Conservation (phyloP, 441 rosid species). For the Isatis lusitanica region DNA sequence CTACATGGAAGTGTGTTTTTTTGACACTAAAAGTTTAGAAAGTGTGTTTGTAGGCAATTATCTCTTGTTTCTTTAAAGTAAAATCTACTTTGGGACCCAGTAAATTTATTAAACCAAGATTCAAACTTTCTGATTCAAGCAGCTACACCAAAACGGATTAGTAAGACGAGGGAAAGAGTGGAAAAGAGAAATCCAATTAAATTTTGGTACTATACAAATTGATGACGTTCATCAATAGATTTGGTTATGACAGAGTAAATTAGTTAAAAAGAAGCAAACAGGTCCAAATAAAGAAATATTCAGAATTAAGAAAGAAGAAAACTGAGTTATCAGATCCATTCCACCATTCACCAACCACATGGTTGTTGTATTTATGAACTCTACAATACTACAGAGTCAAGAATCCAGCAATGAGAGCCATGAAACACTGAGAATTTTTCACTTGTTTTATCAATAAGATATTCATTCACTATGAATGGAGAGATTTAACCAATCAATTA, state of each 20-base stretch:
- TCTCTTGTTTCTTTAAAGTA: too few species aligned
- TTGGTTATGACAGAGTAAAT: constrained; percentile 15
- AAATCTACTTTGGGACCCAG: constrained; percentile 27
- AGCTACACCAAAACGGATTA: constrained; percentile 18
- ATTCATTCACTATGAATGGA: not conserved
- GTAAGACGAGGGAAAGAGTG: constrained; percentile 14
- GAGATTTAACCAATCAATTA: constrained; percentile 15
- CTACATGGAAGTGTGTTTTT: too few species aligned
- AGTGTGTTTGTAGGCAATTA: too few species aligned
- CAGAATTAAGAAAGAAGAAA: not conserved
- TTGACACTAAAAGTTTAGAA: too few species aligned
- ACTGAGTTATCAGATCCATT: constrained; percentile 17
- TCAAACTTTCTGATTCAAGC: constrained; percentile 29
- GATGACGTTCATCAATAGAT: constrained; percentile 18
- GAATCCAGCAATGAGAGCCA: constrained; percentile 13
- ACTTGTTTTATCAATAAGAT: constrained; percentile 15
- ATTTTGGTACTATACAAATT: constrained; percentile 11
- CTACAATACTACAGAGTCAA: constrained; percentile 9
- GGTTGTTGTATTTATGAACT: constrained; percentile 37
- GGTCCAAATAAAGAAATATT: constrained; percentile 21
- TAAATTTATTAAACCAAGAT: constrained; percentile 12
- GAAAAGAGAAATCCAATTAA: constrained; percentile 5
- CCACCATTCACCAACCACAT: constrained; percentile 38
- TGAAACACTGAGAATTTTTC: constrained; percentile 1
- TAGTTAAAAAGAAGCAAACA: constrained; percentile 13